These are phyloP conservation scores for Eucalyptus microcorys DNA, from an alignment of 345 rosid genomes.

Conservation along the genomic window DNA sequence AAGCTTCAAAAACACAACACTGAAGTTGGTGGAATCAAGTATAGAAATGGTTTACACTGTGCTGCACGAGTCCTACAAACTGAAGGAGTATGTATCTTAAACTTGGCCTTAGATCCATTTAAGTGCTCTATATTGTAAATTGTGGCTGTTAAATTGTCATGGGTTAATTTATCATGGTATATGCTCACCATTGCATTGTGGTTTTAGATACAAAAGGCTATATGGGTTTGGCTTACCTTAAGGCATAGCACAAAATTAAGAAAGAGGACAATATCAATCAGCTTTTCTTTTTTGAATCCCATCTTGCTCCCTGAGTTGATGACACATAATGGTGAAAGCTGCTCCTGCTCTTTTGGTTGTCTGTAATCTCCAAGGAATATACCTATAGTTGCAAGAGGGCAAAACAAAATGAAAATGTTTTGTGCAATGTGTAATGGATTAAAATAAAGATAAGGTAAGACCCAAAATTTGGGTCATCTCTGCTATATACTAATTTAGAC, in stretches of 20 bases:
- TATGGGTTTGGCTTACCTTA: neutral
- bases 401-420: neutral
- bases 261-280: neutral
- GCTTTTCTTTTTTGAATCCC: neutral
- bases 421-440: neutral
- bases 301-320: neutral
- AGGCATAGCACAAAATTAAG: neutral
- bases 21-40: constrained; percentile 60
- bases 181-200: neutral
- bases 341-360: neutral
- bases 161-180: neutral
- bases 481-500: neutral
- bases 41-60: constrained; percentile 79
- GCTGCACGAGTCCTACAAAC: constrained; percentile 60
- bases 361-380: neutral
- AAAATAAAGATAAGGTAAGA: neutral
- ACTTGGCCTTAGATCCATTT: neutral
- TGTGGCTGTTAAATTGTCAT: neutral
- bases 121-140: neutral
- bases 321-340: neutral
- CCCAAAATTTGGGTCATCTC: neutral
- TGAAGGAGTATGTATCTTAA: constrained; percentile 57
- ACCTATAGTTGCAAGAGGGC: neutral
- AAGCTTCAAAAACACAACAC: constrained; percentile 91
- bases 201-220: neutral